Conservation (phyloP, 2,329 filamentous ascomycete species). For the Diplodia seriata region DNA sequence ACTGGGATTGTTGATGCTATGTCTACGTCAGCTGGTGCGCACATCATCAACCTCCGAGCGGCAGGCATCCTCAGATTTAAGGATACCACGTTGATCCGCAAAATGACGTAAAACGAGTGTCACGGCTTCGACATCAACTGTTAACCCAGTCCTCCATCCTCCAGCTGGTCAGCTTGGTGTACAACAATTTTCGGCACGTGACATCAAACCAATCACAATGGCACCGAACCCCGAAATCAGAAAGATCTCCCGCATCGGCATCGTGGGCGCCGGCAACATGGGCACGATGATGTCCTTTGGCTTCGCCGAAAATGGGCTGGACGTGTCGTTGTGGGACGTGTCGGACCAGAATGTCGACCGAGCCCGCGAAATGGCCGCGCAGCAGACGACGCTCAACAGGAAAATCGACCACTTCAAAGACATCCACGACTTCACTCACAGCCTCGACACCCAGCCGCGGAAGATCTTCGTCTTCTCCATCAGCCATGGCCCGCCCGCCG, state of each 20-base stretch:
- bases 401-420: slow-evolving; percentile 45
- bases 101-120: slow-evolving; percentile 8
- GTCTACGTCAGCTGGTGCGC: neutral
- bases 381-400: slow-evolving; percentile 36
- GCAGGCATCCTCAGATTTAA: too few species aligned
- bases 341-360: slow-evolving; percentile 45
- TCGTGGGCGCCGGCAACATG: slow-evolving; percentile 56
- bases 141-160: neutral
- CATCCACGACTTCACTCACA: slow-evolving; percentile 50
- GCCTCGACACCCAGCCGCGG: slow-evolving; percentile 41
- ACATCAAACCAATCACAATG: neutral
- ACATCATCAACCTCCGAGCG: too few species aligned
- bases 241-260: slow-evolving; percentile 41
- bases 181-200: neutral
- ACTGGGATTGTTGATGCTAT: neutral
- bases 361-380: slow-evolving; percentile 37
- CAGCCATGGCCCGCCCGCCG: slow-evolving; percentile 44
- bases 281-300: slow-evolving; percentile 55
- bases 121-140: neutral
- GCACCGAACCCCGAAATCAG: neutral
- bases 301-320: slow-evolving; percentile 53
- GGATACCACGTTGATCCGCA: neutral
- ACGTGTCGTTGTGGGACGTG: slow-evolving; percentile 54
- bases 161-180: neutral
- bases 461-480: slow-evolving; percentile 56